Percentiles rank a stretch among this genome's conserved stretches.
phyloP scores from a whole-genome alignment of 331 rosid genomes.

The Pyracantha coccinea region DNA sequence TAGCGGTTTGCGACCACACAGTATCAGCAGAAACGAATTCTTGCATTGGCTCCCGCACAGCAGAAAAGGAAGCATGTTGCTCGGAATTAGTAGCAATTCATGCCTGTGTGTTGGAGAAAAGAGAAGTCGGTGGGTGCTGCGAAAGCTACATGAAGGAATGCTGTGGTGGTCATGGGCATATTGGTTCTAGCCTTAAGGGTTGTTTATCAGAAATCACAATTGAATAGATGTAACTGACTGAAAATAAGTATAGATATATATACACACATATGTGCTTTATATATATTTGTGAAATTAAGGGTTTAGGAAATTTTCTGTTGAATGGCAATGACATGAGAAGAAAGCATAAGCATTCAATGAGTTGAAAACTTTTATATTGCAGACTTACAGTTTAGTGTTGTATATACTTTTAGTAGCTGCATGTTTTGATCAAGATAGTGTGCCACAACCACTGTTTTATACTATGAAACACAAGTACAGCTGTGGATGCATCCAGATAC shows the following conservation, averaged over 20 bases:
- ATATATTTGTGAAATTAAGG: no score
- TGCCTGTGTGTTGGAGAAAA: slow-evolving; percentile 43
- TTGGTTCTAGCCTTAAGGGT: slow-evolving; percentile 37
- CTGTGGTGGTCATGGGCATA: slow-evolving; percentile 41
- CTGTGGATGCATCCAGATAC: no score
- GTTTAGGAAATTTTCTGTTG: no score
- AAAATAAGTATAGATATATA: not conserved
- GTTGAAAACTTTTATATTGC: no score
- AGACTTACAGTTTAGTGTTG: no score
- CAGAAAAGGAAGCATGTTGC: slow-evolving; percentile 30
- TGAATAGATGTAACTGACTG: slow-evolving; percentile 33
- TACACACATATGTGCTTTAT: not conserved
- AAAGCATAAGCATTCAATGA: no score
- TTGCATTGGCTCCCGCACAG: slow-evolving; percentile 14
- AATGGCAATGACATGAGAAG: no score
- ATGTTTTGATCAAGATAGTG: no score
- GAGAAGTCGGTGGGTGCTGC: slow-evolving; percentile 61
- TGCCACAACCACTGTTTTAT: no score
- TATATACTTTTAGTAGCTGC: no score
- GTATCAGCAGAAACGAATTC: slow-evolving; percentile 8
- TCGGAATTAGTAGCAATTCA: slow-evolving; percentile 6
- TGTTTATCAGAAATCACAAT: slow-evolving; percentile 56
- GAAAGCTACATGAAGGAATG: slow-evolving; percentile 84
- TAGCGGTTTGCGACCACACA: not conserved
- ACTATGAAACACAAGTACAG: no score